phyloP scores from a whole-genome alignment of 805 yeast genomes.

The Sungouiozyma intestinalis region DNA sequence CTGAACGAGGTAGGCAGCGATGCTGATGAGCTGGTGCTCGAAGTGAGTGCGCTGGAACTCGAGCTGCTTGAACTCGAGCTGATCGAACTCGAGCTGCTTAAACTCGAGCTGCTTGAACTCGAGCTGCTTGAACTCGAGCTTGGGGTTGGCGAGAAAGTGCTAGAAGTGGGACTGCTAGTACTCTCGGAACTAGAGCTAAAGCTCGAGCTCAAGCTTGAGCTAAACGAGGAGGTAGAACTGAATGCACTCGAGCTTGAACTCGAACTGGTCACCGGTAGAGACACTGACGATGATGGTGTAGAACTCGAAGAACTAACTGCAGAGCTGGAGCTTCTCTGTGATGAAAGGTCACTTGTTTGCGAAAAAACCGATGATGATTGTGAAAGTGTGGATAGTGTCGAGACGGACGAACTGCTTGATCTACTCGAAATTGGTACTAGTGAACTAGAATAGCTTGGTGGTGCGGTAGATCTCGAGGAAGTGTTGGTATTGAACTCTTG shows the following conservation, averaged over 20 bases:
- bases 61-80: neutral
- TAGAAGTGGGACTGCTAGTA: too few species aligned
- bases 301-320: conserved; percentile 1
- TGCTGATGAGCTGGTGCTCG: neutral
- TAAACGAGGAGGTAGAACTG: too few species aligned
- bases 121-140: neutral
- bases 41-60: too few species aligned
- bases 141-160: too few species aligned
- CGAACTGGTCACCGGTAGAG: too few species aligned
- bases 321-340: neutral
- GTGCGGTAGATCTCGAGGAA: neutral
- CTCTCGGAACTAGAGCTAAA: too few species aligned
- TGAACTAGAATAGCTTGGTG: neutral
- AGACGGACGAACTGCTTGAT: neutral
- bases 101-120: neutral
- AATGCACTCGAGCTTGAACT: neutral
- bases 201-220: too few species aligned
- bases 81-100: neutral
- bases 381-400: neutral
- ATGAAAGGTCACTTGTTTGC: too few species aligned
- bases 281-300: neutral
- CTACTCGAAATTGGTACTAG: neutral
- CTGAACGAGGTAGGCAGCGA: neutral
- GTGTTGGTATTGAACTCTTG: neutral
- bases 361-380: conserved; percentile 1